Evolutionary conservation across 768 basidiomycete genomes (phyloP), one percentile per base, ranked within the genome.

Genomic region (Leucogyrophana mollusca): DNA sequence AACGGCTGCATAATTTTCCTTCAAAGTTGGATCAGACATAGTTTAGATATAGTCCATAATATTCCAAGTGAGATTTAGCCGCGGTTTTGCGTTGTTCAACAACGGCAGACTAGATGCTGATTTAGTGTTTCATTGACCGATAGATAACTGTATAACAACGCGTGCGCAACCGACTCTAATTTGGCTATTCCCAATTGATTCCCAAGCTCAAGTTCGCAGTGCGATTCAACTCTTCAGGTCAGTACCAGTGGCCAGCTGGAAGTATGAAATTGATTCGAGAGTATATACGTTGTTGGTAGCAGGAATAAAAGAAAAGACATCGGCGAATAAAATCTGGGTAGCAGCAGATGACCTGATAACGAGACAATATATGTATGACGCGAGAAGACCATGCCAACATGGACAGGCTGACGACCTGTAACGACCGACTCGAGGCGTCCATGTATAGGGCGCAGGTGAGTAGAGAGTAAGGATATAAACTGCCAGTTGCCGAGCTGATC

Each of bases 391-490:
- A 58, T 50, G 64, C 51, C 58, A 45, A 50, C 54, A 46, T 51
- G 57, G 58, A 65, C 70, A 66, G 60, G 66, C 57, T 54, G 55
- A 57, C 65, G 67, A 58, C 54, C 56, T 64, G 78, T 80, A 85
- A 83, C 52, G 80, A 85, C 75, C 57, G 81, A 80, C 79, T 78
- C 73, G 62, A 71, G 73, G 75, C 73, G 69, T 67, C 74, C 73
- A 69, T 70, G 60, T 62, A 60, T 62, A 57, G 44, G 33, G 57
- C 65, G 76, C 78, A 62, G 69, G 80, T 80, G 69, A 77, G 78
- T 45, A 60, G 60, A 64, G 72, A 77, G 54, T 66, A 76, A 73
- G 74, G 70, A 74, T 74, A 75, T 74, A 72, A 66, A 67, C 65
- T 62, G 68, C 67, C 68, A 76, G 62, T 65, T 62, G 59, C 52